A percentile compares a stretch with the other conserved stretches of the same genome.
These are phyloP conservation scores for Picea mariana DNA, from an alignment of 83 land plant species.

Conservation along the genomic window DNA sequence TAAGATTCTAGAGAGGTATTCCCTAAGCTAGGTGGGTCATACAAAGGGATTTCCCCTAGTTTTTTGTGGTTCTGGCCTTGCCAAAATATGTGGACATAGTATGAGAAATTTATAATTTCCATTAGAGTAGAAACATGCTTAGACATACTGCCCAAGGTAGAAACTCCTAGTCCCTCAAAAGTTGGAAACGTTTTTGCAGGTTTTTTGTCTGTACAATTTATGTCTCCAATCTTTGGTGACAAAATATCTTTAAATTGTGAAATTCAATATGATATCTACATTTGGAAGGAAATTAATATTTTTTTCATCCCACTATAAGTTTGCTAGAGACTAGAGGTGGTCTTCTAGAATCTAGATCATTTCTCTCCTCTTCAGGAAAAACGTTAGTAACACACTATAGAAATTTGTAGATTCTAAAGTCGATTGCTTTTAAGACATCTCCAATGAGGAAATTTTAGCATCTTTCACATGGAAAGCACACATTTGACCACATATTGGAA, in stretches of 20 bases:
- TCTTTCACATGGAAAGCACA: constrained; percentile 36
- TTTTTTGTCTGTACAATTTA: constrained; percentile 17
- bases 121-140: constrained; percentile 58
- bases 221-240: background rate
- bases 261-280: background rate
- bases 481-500: constrained; percentile 46
- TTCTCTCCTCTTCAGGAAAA: background rate
- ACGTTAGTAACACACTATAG: background rate
- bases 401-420: constrained; percentile 1
- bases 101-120: constrained; percentile 64
- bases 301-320: constrained; percentile 30
- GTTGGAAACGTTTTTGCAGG: constrained; percentile 24
- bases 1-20: no score
- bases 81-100: constrained; percentile 26
- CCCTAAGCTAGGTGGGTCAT: no score
- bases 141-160: constrained; percentile 75
- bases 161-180: constrained; percentile 6
- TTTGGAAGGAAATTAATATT: constrained; percentile 28
- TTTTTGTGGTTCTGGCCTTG: no score
- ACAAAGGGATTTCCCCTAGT: background rate
- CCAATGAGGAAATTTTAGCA: constrained; percentile 7
- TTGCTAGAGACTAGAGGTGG: background rate
- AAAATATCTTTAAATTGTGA: background rate
- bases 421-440: background rate
- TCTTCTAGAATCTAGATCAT: background rate